phyloP scores from a whole-genome alignment of 768 basidiomycete species.

The Lactifluus hygrophoroides region DNA sequence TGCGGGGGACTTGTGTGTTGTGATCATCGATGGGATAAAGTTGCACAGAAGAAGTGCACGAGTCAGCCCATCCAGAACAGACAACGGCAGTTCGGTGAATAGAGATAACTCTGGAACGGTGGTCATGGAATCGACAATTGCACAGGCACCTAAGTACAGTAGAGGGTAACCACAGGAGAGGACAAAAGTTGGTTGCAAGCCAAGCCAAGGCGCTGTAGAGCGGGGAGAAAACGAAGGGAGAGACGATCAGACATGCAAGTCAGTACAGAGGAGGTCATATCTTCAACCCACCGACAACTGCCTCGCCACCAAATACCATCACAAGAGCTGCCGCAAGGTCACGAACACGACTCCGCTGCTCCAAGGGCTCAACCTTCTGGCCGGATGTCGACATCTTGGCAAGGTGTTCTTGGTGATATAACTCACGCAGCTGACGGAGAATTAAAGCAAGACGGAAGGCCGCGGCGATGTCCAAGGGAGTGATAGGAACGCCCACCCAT shows the following conservation, averaged over 20 bases:
- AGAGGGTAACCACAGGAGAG: conserved; percentile 1
- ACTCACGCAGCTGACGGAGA: conserved; percentile 18
- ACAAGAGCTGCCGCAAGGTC: conserved; percentile 15
- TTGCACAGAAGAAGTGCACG: conserved; percentile 20
- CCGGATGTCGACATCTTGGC: background rate
- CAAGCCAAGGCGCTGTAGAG: conserved; percentile 17
- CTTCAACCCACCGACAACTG: conserved; percentile 14
- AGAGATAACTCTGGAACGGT: conserved; percentile 14
- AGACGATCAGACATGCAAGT: background rate
- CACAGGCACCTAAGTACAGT: conserved; percentile 6
- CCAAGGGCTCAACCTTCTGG: background rate
- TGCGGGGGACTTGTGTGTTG: conserved; percentile 9
- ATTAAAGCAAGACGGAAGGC: conserved; percentile 18
- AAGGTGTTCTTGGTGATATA: conserved; percentile 1
- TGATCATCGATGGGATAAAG: conserved; percentile 17
- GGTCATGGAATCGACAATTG: conserved; percentile 11
- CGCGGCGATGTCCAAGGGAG: conserved; percentile 15
- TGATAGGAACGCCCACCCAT: conserved; percentile 13
- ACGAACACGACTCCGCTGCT: conserved; percentile 14
- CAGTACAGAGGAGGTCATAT: background rate
- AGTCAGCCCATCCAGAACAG: conserved; percentile 15
- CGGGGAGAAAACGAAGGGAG: background rate
- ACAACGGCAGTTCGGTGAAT: conserved; percentile 14
- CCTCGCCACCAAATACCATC: conserved; percentile 21
- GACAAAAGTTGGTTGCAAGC: conserved; percentile 18